Conservation (phyloP, 2,329 filamentous ascomycete genomes). For the Phialophora expanda region DNA sequence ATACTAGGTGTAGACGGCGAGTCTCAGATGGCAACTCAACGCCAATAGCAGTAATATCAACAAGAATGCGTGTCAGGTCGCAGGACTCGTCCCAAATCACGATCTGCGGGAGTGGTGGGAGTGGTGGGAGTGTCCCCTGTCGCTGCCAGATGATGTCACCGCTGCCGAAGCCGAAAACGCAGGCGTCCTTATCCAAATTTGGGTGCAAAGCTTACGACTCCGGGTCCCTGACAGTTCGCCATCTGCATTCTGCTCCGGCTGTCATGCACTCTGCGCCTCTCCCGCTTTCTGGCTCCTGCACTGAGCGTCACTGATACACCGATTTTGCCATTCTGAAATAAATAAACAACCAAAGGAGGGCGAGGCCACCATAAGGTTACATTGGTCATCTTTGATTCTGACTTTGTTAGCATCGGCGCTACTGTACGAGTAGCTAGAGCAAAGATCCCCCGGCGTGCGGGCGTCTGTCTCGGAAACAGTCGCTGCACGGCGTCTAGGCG, state of each 20-base stretch:
- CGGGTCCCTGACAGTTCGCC: slow-evolving; percentile 20
- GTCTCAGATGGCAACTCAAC: not conserved
- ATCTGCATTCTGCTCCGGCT: not conserved
- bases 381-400: not conserved
- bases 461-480: slow-evolving; percentile 14
- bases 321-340: not conserved
- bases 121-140: not conserved
- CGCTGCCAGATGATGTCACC: slow-evolving; percentile 10
- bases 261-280: not conserved
- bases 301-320: not conserved
- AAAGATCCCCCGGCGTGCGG: slow-evolving; percentile 4
- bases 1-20: slow-evolving; percentile 22
- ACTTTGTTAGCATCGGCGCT: not conserved
- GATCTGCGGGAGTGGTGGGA: not conserved
- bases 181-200: slow-evolving; percentile 5
- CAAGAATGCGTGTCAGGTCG: not conserved
- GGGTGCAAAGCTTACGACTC: slow-evolving; percentile 11
- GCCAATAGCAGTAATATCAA: not conserved
- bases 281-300: not conserved
- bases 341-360: not conserved
- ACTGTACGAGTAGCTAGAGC: not conserved
- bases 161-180: not conserved
- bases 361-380: not conserved
- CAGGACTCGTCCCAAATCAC: not conserved
- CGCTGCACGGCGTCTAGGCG: slow-evolving; percentile 9